These are phyloP conservation scores for Alternaria angustiovoidea DNA, from an alignment of 2,329 filamentous ascomycete genomes.

Conservation along the genomic window DNA sequence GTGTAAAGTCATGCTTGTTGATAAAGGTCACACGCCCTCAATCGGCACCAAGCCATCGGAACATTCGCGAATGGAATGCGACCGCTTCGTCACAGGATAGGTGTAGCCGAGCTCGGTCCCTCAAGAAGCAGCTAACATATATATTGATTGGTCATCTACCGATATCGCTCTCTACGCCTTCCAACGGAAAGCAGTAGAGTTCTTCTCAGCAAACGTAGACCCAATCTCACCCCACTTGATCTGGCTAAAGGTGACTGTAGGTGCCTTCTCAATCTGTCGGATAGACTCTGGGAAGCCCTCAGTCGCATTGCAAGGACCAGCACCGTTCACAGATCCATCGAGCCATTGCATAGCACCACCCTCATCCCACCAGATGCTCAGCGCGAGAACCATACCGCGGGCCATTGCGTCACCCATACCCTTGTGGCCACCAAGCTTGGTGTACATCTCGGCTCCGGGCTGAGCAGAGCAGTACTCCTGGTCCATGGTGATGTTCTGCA, in stretches of 20 bases:
- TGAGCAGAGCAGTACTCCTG: slow-evolving; percentile 41
- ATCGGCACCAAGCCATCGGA: background rate
- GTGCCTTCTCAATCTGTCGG: slow-evolving; percentile 56
- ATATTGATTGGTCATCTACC: background rate
- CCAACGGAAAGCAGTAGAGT: slow-evolving; percentile 20
- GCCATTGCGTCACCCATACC: slow-evolving; percentile 58
- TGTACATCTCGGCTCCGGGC: slow-evolving; percentile 39
- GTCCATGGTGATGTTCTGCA: slow-evolving; percentile 45
- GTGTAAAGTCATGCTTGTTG: background rate
- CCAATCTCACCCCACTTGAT: slow-evolving; percentile 69
- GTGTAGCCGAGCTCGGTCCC: background rate
- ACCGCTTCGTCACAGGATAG: background rate
- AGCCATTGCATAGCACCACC: slow-evolving; percentile 66
- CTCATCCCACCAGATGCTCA: slow-evolving; percentile 66
- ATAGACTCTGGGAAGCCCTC: slow-evolving; percentile 63
- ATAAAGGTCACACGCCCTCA: background rate
- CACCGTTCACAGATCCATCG: slow-evolving; percentile 53
- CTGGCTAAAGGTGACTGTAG: slow-evolving; percentile 64
- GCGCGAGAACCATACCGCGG: slow-evolving; percentile 62
- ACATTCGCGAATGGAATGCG: background rate
- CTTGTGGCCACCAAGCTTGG: slow-evolving; percentile 53
- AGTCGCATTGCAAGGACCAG: slow-evolving; percentile 64
- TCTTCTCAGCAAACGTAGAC: slow-evolving; percentile 55
- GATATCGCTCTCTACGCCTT: slow-evolving; percentile 20
- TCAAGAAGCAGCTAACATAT: background rate